phyloP scores from a whole-genome alignment of 2,329 filamentous ascomycete species.

The Colletotrichum orchidophilum region DNA sequence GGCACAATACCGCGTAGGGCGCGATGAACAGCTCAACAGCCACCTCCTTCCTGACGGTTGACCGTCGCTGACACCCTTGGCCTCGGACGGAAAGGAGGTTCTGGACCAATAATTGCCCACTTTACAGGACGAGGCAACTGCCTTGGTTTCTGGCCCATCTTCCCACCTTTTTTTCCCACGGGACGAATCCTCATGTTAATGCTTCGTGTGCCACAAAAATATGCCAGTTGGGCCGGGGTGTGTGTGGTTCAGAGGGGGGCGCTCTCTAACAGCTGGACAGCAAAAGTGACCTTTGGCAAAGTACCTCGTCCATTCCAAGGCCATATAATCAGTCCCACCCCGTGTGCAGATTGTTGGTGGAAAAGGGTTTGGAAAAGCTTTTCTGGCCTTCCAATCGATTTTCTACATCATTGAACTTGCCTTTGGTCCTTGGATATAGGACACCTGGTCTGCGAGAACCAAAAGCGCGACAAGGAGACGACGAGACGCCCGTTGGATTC shows the following conservation, averaged over 20 bases:
- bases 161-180: slow-evolving; percentile 19
- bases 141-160: slow-evolving; percentile 15
- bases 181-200: slow-evolving; percentile 16
- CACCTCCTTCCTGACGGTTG: neutral
- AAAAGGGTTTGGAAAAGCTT: slow-evolving; percentile 13
- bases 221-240: neutral
- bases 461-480: neutral
- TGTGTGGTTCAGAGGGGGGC: slow-evolving; percentile 1
- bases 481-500: neutral
- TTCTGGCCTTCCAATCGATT: slow-evolving; percentile 5
- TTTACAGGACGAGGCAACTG: slow-evolving; percentile 20
- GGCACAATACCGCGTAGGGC: slow-evolving; percentile 12
- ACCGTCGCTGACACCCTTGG: slow-evolving; percentile 12
- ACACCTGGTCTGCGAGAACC: neutral
- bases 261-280: slow-evolving; percentile 8
- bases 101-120: slow-evolving; percentile 29
- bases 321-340: slow-evolving; percentile 30
- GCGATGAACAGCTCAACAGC: slow-evolving; percentile 26
- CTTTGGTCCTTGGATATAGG: neutral
- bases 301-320: slow-evolving; percentile 3
- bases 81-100: slow-evolving; percentile 12
- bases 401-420: neutral
- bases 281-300: slow-evolving; percentile 18
- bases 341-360: neutral
- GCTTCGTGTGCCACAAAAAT: slow-evolving; percentile 4